Evolutionary conservation across 805 yeast species (phyloP).

Genomic region (Sugiyamaella americana): DNA sequence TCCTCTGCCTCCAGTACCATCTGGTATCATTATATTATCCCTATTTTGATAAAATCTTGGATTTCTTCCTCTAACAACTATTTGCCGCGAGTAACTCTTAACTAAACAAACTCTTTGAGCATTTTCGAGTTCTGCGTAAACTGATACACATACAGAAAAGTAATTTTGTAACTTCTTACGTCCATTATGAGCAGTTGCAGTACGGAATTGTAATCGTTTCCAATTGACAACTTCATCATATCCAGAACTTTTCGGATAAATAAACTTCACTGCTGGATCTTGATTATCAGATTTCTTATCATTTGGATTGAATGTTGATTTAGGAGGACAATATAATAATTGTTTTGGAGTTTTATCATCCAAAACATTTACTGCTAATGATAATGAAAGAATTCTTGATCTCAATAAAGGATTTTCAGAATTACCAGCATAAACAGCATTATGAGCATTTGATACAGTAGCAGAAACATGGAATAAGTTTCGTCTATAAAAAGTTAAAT

Average conservation of each 20-base stretch:
- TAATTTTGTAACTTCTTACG: slow-evolving; percentile 24
- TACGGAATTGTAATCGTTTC: slow-evolving; percentile 30
- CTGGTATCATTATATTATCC: slow-evolving; percentile 41
- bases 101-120: slow-evolving; percentile 20
- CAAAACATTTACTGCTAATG: slow-evolving; percentile 22
- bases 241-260: slow-evolving; percentile 23
- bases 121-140: slow-evolving; percentile 26
- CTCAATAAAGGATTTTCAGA: slow-evolving; percentile 16
- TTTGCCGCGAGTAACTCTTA: slow-evolving; percentile 36
- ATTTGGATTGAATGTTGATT: slow-evolving; percentile 6
- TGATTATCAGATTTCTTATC: slow-evolving; percentile 12
- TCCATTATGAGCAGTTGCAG: slow-evolving; percentile 32
- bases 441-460: slow-evolving; percentile 23
- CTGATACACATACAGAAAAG: slow-evolving; percentile 18
- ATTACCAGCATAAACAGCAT: slow-evolving; percentile 24
- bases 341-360: slow-evolving; percentile 20
- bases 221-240: slow-evolving; percentile 27
- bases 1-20: slow-evolving; percentile 12
- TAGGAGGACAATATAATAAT: slow-evolving; percentile 23
- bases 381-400: slow-evolving; percentile 22
- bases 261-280: slow-evolving; percentile 23
- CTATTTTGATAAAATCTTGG: slow-evolving; percentile 54
- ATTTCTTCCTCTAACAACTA: slow-evolving; percentile 55
- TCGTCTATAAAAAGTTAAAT: slow-evolving; percentile 26
- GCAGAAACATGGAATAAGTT: slow-evolving; percentile 26